Evolutionary conservation across 2,329 filamentous ascomycete genomes (phyloP).

Genomic region (Incumbomyces delicatus): DNA sequence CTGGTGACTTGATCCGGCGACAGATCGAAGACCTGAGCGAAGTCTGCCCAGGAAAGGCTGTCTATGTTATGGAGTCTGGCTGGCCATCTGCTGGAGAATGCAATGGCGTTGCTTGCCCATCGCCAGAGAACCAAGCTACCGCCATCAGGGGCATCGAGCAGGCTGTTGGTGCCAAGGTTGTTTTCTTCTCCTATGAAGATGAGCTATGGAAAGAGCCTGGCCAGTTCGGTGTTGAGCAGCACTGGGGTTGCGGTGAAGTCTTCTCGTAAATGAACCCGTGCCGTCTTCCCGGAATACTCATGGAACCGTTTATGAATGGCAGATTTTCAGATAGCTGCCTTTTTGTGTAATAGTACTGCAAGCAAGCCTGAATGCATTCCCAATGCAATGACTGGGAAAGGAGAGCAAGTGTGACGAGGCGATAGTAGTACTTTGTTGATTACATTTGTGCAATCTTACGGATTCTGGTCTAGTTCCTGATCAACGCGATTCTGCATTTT

Average conservation of each 20-base stretch:
- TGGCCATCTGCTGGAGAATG: slow-evolving; percentile 65
- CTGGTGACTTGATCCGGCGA: slow-evolving; percentile 64
- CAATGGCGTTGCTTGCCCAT: slow-evolving; percentile 66
- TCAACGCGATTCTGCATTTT: no score
- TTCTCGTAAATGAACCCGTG: slow-evolving; percentile 30
- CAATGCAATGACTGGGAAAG: slow-evolving; percentile 38
- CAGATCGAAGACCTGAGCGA: slow-evolving; percentile 62
- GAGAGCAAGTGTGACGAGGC: slow-evolving; percentile 46
- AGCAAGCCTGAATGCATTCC: slow-evolving; percentile 33
- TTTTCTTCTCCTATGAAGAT: slow-evolving; percentile 73
- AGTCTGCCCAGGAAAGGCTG: slow-evolving; percentile 62
- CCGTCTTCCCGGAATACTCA: background rate
- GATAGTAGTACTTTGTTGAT: no score
- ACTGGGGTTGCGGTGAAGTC: slow-evolving; percentile 59
- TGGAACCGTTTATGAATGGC: background rate
- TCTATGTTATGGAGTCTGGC: slow-evolving; percentile 80
- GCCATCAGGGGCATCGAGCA: slow-evolving; percentile 65
- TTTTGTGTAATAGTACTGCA: slow-evolving; percentile 3
- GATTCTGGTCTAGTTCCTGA: no score
- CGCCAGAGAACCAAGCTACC: slow-evolving; percentile 53
- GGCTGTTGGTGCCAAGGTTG: slow-evolving; percentile 55
- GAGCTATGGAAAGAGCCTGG: slow-evolving; percentile 74
- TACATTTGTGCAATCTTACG: no score
- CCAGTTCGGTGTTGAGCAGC: slow-evolving; percentile 63
- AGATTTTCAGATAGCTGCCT: background rate